Base-by-base conservation (phyloP, 768 basidiomycete genomes). In the Hygrocybe coccinea region DNA sequence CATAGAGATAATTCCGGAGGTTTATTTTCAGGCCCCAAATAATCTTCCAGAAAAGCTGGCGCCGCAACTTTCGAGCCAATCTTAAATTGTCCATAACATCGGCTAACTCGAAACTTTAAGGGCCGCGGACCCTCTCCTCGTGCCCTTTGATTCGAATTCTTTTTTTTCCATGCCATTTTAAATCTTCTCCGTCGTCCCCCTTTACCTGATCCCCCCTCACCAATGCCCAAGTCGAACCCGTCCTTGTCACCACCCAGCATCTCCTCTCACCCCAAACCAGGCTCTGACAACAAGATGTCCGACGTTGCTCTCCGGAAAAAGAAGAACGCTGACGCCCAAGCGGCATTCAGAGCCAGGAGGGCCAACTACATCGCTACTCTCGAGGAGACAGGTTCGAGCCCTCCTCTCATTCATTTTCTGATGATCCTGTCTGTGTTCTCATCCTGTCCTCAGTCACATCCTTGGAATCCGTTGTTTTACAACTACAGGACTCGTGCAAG, bases 301-400 rank as follows among this genome's bases (percentile, higher is more conserved):
- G 86, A 88, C 69, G 79, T 86, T 11, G 84, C 85, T 34, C 76
- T 87, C 63, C 76, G 89, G 60, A 90, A 89, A 75, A 89, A 89
- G 77, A 92, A 92, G 75, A 92, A 92, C 64, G 90, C 90, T 35
- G 87, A 91, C 66, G 90, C 90, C 2, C 90, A 92, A 71, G 89
- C 90, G 52, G 88, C 89, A 56, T 91, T 91, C 69, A 78, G 88
- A 59, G 86, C 86, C 48, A 74, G 88, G 61, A 79, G 90, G 60
- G 88, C 87, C 48, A 91, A 89, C 70, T 92, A 92, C 69, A 92
- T 92, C 66, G 83, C 87, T 41, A 91, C 89, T 11, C 81, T 92
- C 59, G 90, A 92, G 69, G 89, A 89, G 67, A 89, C 89, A 76
- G 83, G 81, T 81, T 59, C 54, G 61, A 56, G 41, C 35, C 5